Evolutionary conservation across 805 yeast genomes (phyloP), one percentile per base, ranked within the genome.

Genomic region (Candida sithepensis): DNA sequence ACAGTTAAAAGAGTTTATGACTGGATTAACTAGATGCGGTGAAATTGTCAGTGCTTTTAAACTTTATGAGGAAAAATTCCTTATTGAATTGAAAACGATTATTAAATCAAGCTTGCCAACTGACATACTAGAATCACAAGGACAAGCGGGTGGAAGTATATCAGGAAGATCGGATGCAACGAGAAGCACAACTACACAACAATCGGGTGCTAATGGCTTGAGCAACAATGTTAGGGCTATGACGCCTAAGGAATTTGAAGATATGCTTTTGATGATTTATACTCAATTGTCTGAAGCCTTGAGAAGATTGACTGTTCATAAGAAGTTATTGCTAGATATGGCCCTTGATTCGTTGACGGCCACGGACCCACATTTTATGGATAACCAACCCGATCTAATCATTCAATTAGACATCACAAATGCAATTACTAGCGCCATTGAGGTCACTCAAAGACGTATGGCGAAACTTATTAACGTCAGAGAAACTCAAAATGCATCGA

Each of bases 381-480:
- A 66, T 13, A 53, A 56, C 20, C 63, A 61, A 43, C 62, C 71
- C 0, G 72, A 68, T 26, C 44, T 66, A 50, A 75, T 84, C 6
- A 75, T 83, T 66, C 75, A 81, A 14, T 63, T 88, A 40, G 96
- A 87, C 58, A 79, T 87, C 18, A 76, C 88, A 1, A 66, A 69
- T 8, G 78, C 88, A 2, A 81, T 90, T 13, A 77, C 79, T 49
- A 79, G 76, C 46, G 82, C 88, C 1, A 84, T 89, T 12, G 84
- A 82, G 43, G 72, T 82, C 24, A 73, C 90, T 9, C 96, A 91
- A 57, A 70, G 79, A 4, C 73, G 98, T 48, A 72, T 91, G 68
- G 84, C 88, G 16, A 87, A 86, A 58, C 77, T 94, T 14, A 74
- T 91, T 13, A 78, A 79, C 45, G 95, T 88, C 6, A 75, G 98